Percentiles rank a stretch among this genome's conserved stretches.
phyloP scores from a whole-genome alignment of 306 rosid genomes.

The Quercus parvula region DNA sequence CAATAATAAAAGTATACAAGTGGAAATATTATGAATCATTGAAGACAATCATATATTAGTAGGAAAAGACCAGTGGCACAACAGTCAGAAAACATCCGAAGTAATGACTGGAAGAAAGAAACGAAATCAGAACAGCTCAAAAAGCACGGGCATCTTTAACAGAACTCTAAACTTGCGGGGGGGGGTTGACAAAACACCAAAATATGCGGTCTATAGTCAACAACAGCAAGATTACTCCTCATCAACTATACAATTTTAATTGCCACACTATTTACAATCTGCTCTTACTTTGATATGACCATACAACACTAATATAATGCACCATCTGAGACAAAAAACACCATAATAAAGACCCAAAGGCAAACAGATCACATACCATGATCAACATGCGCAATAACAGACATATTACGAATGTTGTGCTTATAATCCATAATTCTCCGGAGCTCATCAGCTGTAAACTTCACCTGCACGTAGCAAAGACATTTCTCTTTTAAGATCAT shows the following conservation, averaged over 20 bases:
- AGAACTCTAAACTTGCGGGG: too few relatives aligned
- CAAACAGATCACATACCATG: slow-evolving; percentile 44
- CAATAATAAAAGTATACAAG: not conserved
- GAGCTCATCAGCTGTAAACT: slow-evolving; percentile 90
- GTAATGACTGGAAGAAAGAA: too few relatives aligned
- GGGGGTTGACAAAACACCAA: too few relatives aligned
- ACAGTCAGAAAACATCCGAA: not conserved
- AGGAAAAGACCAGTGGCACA: not conserved
- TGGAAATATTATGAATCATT: not conserved
- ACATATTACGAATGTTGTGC: slow-evolving; percentile 91
- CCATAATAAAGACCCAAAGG: not conserved
- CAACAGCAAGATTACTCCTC: too few relatives aligned
- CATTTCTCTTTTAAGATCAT: not conserved
- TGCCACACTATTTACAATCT: too few relatives aligned
- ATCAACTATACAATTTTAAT: too few relatives aligned
- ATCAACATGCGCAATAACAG: slow-evolving; percentile 91
- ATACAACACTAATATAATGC: not conserved
- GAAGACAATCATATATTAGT: not conserved
- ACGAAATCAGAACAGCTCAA: too few relatives aligned
- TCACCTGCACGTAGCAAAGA: slow-evolving; percentile 59
- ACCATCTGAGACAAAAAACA: too few relatives aligned
- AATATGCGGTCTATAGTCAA: too few relatives aligned
- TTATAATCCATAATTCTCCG: slow-evolving; percentile 85
- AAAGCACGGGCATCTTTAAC: too few relatives aligned
- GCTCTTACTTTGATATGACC: too few relatives aligned